Percentiles rank a stretch among this genome's conserved stretches.
These are phyloP conservation scores for Solanum ossicruentum DNA, from an alignment of 257 asterid species.

Conservation along the genomic window DNA sequence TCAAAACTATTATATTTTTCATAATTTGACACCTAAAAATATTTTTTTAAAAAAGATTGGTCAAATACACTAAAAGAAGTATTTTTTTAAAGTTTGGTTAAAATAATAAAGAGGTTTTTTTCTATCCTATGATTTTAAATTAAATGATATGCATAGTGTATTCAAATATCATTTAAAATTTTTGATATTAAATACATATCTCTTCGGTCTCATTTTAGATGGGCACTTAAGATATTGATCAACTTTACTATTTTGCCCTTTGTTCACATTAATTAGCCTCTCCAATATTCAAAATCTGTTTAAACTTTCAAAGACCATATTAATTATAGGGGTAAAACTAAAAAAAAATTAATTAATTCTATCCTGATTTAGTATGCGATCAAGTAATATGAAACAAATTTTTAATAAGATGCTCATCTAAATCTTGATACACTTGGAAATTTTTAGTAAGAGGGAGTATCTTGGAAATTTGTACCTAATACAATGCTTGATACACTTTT, in stretches of 20 bases:
- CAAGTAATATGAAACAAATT: too few species aligned
- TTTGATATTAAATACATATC: background rate
- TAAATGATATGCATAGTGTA: background rate
- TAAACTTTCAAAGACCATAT: too few species aligned
- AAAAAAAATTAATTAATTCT: too few species aligned
- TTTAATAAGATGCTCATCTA: too few species aligned
- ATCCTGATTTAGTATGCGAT: too few species aligned
- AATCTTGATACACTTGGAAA: too few species aligned
- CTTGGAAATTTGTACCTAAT: background rate
- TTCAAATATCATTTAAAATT: background rate
- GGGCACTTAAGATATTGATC: too few species aligned
- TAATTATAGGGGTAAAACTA: too few species aligned
- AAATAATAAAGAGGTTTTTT: background rate
- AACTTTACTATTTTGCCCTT: too few species aligned
- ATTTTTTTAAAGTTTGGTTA: background rate
- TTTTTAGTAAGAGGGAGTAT: background rate
- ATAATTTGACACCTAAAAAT: background rate
- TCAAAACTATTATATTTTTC: background rate
- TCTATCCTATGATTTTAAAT: background rate
- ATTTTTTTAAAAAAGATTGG: background rate
- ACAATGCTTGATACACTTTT: background rate
- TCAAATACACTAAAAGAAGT: background rate
- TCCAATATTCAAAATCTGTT: too few species aligned
- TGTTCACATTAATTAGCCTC: too few species aligned
- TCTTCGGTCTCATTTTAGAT: too few species aligned